Conservation (phyloP, 345 rosid species). For the Psidium friedrichsthalianum region DNA sequence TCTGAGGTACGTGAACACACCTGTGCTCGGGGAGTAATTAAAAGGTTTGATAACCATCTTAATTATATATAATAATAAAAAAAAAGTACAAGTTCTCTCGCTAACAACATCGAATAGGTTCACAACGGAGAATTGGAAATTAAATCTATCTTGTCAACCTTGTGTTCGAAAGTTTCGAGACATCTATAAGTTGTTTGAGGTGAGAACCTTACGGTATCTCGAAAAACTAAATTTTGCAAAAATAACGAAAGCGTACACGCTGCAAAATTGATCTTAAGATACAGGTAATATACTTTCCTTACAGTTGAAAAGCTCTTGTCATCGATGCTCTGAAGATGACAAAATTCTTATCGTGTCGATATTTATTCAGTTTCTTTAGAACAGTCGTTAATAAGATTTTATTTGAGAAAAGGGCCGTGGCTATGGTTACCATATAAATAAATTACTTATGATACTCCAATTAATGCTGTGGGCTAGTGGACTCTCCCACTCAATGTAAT, state of each 20-base stretch:
- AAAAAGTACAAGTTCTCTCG: neutral
- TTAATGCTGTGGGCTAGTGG: neutral
- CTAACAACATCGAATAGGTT: neutral
- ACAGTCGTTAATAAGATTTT: neutral
- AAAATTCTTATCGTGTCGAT: neutral
- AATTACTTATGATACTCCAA: neutral
- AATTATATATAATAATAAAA: too few relatives aligned
- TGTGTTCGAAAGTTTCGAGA: neutral
- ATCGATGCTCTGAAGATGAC: neutral
- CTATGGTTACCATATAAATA: neutral
- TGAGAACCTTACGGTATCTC: neutral
- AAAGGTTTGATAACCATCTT: neutral
- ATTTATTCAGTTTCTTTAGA: neutral
- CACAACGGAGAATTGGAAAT: neutral
- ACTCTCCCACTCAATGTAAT: neutral
- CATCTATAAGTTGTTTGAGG: neutral
- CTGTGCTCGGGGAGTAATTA: neutral
- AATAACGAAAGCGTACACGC: neutral
- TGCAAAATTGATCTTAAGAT: neutral
- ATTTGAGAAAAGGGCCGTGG: neutral
- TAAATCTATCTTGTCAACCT: neutral
- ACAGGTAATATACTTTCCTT: fast-evolving
- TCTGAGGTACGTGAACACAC: neutral
- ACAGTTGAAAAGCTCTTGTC: neutral
- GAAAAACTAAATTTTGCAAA: neutral